These are phyloP conservation scores for Kodamaea sp. DNA, from an alignment of 1,139 yeast species.

Conservation along the genomic window DNA sequence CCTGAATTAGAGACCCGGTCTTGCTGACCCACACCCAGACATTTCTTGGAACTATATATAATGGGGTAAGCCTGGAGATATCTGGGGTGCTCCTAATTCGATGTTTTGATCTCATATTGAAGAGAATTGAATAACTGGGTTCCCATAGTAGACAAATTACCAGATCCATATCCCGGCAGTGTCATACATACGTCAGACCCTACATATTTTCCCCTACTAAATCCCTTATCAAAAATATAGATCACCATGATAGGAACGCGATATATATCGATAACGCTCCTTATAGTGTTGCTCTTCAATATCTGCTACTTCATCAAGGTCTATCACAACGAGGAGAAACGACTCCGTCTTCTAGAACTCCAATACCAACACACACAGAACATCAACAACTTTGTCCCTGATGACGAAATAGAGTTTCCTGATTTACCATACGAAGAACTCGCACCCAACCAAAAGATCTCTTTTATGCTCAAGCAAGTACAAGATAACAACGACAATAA, in stretches of 20 bases:
- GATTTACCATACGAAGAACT: slow-evolving; percentile 20
- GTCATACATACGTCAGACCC: too few species aligned
- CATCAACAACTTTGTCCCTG: slow-evolving; percentile 26
- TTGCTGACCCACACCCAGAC: too few species aligned
- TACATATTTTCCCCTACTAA: too few species aligned
- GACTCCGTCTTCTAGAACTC: slow-evolving; percentile 5
- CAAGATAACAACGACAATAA: slow-evolving; percentile 21
- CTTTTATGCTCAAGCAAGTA: slow-evolving; percentile 24
- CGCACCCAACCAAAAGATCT: slow-evolving; percentile 23
- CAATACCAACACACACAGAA: slow-evolving; percentile 21
- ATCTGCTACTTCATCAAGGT: slow-evolving; percentile 23
- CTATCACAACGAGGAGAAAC: slow-evolving; percentile 14
- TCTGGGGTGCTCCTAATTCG: background rate
- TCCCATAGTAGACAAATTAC: too few species aligned
- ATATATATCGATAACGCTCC: background rate
- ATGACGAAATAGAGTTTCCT: slow-evolving; percentile 22
- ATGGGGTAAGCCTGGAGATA: background rate
- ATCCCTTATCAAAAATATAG: too few species aligned
- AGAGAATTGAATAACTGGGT: too few species aligned
- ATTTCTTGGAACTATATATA: background rate
- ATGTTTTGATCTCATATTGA: too few species aligned
- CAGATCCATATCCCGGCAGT: too few species aligned
- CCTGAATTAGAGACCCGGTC: too few species aligned
- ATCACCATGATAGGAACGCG: slow-evolving; percentile 1
- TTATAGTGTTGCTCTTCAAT: slow-evolving; percentile 24